Conservation (phyloP, 139 green algal genomes). For the Zygnema cylindricum region DNA sequence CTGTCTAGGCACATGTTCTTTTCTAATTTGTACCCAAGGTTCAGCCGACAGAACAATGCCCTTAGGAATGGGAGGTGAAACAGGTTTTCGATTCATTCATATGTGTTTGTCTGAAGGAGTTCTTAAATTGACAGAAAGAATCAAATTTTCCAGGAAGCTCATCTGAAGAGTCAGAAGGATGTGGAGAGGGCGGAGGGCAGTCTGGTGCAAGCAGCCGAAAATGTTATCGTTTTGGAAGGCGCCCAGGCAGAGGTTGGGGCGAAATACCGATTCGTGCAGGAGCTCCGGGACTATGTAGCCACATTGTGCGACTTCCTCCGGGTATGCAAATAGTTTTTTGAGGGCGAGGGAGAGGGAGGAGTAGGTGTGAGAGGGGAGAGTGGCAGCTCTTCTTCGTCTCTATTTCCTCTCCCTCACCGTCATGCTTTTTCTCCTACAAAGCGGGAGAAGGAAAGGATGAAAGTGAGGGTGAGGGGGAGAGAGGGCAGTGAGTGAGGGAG, state of each 20-base stretch:
- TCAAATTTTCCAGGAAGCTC: conserved; percentile 46
- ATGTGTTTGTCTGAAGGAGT: no score
- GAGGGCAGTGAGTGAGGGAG: no score
- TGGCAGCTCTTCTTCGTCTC: background rate
- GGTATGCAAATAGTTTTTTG: background rate
- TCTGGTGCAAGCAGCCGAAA: conserved; percentile 4
- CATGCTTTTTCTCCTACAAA: background rate
- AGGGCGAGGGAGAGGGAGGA: no score
- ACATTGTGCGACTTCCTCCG: conserved; percentile 77
- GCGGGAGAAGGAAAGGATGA: no score
- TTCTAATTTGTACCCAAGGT: no score
- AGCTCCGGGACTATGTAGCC: conserved; percentile 78
- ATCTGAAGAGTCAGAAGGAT: conserved; percentile 31
- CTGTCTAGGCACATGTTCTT: no score
- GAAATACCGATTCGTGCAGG: conserved; percentile 78
- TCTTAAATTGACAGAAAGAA: no score
- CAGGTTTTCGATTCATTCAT: no score
- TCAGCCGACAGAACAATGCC: no score
- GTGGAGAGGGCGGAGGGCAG: conserved; percentile 14
- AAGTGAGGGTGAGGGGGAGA: no score
- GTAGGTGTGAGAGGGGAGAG: no score
- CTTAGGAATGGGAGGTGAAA: no score
- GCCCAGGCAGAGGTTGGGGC: background rate
- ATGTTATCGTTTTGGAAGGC: conserved; percentile 21
- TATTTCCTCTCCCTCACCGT: background rate